A percentile compares a stretch with the other conserved stretches of the same genome.
Evolutionary conservation across 805 yeast genomes (phyloP).

Genomic region (Teunomyces kruisii): DNA sequence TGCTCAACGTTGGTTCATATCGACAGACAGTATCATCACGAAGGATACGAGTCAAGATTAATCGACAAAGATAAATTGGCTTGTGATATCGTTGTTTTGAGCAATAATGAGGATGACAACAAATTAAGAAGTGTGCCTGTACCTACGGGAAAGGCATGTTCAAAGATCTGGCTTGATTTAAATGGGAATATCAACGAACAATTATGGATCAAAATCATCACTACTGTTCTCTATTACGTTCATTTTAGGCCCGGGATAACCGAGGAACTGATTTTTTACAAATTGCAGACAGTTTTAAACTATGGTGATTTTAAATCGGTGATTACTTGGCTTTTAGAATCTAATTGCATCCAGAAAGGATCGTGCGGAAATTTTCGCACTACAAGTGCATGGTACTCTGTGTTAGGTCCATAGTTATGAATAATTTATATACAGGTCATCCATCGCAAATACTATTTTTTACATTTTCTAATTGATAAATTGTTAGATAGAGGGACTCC

Average conservation of each 20-base stretch:
- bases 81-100: slow-evolving; percentile 55
- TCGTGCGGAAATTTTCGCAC: slow-evolving; percentile 44
- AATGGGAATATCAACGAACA: slow-evolving; percentile 55
- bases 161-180: slow-evolving; percentile 71
- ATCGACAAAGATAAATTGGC: slow-evolving; percentile 67
- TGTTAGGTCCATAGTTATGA: slow-evolving; percentile 27
- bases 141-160: slow-evolving; percentile 62
- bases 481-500: neutral
- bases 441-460: neutral
- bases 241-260: slow-evolving; percentile 40
- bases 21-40: slow-evolving; percentile 52
- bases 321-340: slow-evolving; percentile 41
- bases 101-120: slow-evolving; percentile 4
- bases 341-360: slow-evolving; percentile 35
- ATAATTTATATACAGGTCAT: neutral
- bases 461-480: neutral
- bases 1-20: slow-evolving; percentile 28
- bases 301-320: slow-evolving; percentile 27
- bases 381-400: slow-evolving; percentile 45
- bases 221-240: slow-evolving; percentile 40
- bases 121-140: slow-evolving; percentile 33
- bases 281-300: slow-evolving; percentile 30
- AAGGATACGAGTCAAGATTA: slow-evolving; percentile 73
- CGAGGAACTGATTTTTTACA: slow-evolving; percentile 17
- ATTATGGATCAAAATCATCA: slow-evolving; percentile 61